A percentile compares a stretch with the other conserved stretches of the same genome.
Evolutionary conservation across 73 alveolate species (phyloP).

Genomic region (Blepharisma japonicum): DNA sequence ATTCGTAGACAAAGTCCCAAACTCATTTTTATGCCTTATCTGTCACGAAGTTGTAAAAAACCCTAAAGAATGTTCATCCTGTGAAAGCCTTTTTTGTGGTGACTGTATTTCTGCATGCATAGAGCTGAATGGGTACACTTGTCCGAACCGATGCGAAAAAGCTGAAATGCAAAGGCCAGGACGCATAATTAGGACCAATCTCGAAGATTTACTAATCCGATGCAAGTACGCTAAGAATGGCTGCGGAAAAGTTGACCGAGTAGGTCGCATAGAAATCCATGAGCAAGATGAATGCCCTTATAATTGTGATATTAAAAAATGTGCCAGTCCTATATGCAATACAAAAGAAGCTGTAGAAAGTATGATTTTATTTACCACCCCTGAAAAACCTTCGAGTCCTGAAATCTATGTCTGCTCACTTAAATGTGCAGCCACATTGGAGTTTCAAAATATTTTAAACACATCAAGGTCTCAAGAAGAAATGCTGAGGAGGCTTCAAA

Average conservation of each 20-base stretch:
- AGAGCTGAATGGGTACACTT: slow-evolving; percentile 22
- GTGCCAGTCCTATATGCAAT: slow-evolving; percentile 23
- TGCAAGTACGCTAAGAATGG: slow-evolving; percentile 24
- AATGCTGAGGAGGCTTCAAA: slow-evolving; percentile 11
- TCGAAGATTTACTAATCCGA: slow-evolving; percentile 27
- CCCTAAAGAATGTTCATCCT: slow-evolving; percentile 27
- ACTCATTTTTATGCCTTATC: slow-evolving; percentile 31
- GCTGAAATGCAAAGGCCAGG: slow-evolving; percentile 30
- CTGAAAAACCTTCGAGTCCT: neutral
- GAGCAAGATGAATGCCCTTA: slow-evolving; percentile 31
- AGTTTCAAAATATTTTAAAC: slow-evolving; percentile 10
- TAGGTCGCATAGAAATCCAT: slow-evolving; percentile 19
- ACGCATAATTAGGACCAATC: slow-evolving; percentile 25
- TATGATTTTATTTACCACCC: slow-evolving; percentile 24
- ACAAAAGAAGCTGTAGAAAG: slow-evolving; percentile 26
- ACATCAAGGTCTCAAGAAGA: slow-evolving; percentile 22
- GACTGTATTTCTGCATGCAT: slow-evolving; percentile 29
- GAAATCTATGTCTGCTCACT: slow-evolving; percentile 30
- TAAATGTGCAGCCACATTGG: slow-evolving; percentile 31
- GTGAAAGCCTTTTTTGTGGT: slow-evolving; percentile 32
- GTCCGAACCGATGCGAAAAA: slow-evolving; percentile 33
- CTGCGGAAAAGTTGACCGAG: slow-evolving; percentile 16
- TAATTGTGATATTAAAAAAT: slow-evolving; percentile 33
- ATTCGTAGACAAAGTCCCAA: slow-evolving; percentile 34
- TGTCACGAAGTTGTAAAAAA: slow-evolving; percentile 28